Conservation (phyloP, 306 rosid genomes). For the Fragaria nilgerrensis region DNA sequence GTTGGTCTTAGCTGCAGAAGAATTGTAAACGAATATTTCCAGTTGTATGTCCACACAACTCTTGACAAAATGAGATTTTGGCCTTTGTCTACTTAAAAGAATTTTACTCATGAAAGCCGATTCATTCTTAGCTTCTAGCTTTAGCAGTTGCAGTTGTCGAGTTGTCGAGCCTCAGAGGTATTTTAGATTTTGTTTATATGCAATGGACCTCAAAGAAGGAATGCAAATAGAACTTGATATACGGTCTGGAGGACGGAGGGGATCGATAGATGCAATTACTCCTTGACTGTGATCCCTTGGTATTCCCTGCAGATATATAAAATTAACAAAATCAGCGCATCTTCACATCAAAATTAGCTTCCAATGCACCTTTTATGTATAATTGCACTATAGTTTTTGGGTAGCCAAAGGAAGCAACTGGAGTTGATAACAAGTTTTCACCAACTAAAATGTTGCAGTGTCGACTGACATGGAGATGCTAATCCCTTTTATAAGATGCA, state of each 20-base stretch:
- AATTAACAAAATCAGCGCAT: not conserved
- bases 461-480: not conserved
- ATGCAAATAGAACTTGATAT: constrained; percentile 79
- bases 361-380: not conserved
- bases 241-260: constrained; percentile 40
- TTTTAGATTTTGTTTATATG: constrained; percentile 24
- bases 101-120: not conserved
- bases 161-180: constrained; percentile 20
- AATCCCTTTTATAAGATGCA: not conserved
- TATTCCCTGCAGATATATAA: constrained; percentile 44
- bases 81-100: constrained; percentile 22
- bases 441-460: not conserved
- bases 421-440: constrained; percentile 1
- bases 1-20: constrained; percentile 24
- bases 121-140: not conserved
- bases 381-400: not conserved
- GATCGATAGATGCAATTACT: constrained; percentile 34
- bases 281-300: constrained; percentile 50
- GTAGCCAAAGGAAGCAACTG: not conserved
- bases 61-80: constrained; percentile 26
- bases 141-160: constrained; percentile 8
- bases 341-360: not conserved
- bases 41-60: constrained; percentile 9
- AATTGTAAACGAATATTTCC: constrained; percentile 24
- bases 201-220: constrained; percentile 61